Evolutionary conservation across 495 filamentous ascomycete genomes (phyloP), one percentile per base, ranked within the genome.

Genomic region (Aspergillus olivimuriae): DNA sequence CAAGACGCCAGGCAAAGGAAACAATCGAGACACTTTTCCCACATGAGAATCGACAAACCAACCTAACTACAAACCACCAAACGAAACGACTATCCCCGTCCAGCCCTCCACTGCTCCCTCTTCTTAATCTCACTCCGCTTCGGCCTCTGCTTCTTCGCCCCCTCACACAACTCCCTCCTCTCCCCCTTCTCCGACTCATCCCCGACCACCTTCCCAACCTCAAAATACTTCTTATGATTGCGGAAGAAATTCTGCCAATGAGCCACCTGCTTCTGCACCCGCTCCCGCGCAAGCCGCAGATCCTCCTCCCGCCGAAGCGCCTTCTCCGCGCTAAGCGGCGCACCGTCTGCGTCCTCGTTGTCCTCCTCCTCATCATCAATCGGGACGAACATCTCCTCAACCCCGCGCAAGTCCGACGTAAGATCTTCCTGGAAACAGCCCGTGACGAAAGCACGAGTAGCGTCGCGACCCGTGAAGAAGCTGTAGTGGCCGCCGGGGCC

Each of bases 401-500:
- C 85, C 1, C 94, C 94, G 16, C 80, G 70, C 64, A 96, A 62
- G 61, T 97, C 90, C 1, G 80, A 64, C 4, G 82, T 94, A 28
- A 84, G 67, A 69, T 97, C 91, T 37, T 85, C 82, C 22, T 78
- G 67, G 72, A 99, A 99, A 61, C 92, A 99, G 2, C 87, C 87
- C n/a, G 92, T 95, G n/a, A 99, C 81, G 65, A 88, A 99, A 3
- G 84, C 87, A 20, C 92, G 83, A 2, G 86, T 78, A 5, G 92
- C 92, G 63, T 99, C 92, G 14, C 73, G 70, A 22, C 92, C 92
- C 0, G 88, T 73, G 64, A 99, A 95, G 68, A 86, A 85, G 40
- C 80, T 72, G 73, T 99, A 99, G 34, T 75, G 76, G 2, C 92
- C 94, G 14, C 87, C 90, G 0, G 89, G 87, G 1, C 92, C 91